Percentiles rank a stretch among this genome's conserved stretches.
Evolutionary conservation across 345 rosid species (phyloP).

Genomic region (Melaleuca quinquenervia): DNA sequence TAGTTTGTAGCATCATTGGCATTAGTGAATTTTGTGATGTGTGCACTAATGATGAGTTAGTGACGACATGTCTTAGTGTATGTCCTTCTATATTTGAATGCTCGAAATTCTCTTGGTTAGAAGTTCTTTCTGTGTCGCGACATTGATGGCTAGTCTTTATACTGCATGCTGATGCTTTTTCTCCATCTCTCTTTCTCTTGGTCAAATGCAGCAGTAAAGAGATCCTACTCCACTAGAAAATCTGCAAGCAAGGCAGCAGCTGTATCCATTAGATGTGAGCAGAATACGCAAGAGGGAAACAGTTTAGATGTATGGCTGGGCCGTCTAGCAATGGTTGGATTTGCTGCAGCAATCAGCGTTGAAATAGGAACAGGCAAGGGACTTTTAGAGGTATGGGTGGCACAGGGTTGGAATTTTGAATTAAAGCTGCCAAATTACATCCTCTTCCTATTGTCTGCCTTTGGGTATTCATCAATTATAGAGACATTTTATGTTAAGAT

Average conservation of each 20-base stretch:
- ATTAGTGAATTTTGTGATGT: neutral
- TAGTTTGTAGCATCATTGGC: neutral
- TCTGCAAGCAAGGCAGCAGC: conserved; percentile 25
- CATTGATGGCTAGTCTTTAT: neutral
- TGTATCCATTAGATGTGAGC: conserved; percentile 60
- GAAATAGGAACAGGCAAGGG: conserved; percentile 85
- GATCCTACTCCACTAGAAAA: conserved; percentile 15
- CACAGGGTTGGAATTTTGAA: neutral
- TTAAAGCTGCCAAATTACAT: neutral
- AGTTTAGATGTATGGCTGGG: conserved; percentile 87
- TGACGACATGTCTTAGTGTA: neutral
- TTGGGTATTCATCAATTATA: neutral
- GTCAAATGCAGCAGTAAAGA: conserved; percentile 20
- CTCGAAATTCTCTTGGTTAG: neutral
- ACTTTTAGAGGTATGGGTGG: conserved; percentile 58
- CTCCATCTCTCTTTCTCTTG: neutral
- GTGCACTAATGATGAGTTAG: neutral
- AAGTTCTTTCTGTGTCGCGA: neutral
- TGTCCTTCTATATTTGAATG: neutral
- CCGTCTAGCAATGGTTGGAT: conserved; percentile 82
- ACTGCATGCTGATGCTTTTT: neutral
- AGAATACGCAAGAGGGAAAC: conserved; percentile 37
- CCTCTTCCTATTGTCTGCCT: neutral
- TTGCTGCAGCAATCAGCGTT: conserved; percentile 64
- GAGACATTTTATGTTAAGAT: neutral